Evolutionary conservation across 169 alveolate genomes (phyloP).

Genomic region (Plasmodium gallinaceum): DNA sequence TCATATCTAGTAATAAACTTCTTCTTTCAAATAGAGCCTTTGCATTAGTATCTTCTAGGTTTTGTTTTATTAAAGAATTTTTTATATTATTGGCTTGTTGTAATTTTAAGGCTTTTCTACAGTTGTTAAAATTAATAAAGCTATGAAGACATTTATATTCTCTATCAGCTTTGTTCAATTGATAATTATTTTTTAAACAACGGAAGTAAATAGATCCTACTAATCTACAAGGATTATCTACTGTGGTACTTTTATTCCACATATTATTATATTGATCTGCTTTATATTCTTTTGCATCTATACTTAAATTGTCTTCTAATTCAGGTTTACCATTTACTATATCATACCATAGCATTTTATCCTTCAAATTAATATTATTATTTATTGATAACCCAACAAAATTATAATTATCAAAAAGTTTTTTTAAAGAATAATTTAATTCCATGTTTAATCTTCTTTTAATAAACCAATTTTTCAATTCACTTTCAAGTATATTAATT

Average conservation of each 20-base stretch:
- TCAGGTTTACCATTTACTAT: constrained; percentile 88
- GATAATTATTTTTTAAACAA: constrained; percentile 83
- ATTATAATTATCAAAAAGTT: constrained; percentile 82
- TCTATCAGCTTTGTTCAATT: constrained; percentile 60
- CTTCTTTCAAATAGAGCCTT: constrained; percentile 72
- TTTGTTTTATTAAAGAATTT: constrained; percentile 81
- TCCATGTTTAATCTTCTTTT: constrained; percentile 86
- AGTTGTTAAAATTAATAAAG: constrained; percentile 79
- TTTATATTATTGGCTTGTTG: constrained; percentile 80
- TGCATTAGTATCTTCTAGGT: constrained; percentile 80
- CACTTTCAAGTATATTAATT: constrained; percentile 81
- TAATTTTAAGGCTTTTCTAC: constrained; percentile 80
- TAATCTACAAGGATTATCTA: constrained; percentile 88
- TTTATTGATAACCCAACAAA: constrained; percentile 83
- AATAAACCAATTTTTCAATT: constrained; percentile 85
- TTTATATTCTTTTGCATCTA: constrained; percentile 91
- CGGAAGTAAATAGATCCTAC: constrained; percentile 84
- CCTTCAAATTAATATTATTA: constrained; percentile 78
- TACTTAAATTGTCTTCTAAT: constrained; percentile 84
- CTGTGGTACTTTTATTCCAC: constrained; percentile 86
- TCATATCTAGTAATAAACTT: constrained; percentile 48
- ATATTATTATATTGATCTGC: constrained; percentile 86
- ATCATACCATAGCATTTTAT: constrained; percentile 85
- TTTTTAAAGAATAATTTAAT: constrained; percentile 77
- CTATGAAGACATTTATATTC: constrained; percentile 75